Percentiles rank a stretch among this genome's conserved stretches.
Evolutionary conservation across 257 asterid species (phyloP).

Genomic region (Scutellaria galericulata): DNA sequence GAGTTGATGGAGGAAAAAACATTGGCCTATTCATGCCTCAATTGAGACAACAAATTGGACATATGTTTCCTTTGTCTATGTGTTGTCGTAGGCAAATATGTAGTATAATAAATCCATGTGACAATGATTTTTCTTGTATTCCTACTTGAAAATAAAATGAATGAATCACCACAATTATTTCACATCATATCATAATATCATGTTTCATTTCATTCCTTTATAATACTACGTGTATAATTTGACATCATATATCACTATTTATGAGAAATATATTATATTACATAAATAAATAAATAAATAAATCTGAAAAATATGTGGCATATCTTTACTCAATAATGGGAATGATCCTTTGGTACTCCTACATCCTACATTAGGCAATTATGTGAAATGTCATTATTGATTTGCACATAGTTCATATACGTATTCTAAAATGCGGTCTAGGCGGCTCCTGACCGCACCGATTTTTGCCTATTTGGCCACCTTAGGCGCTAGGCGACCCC

Average conservation of each 20-base stretch:
- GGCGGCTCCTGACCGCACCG: too few relatives aligned
- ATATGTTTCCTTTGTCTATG: neutral
- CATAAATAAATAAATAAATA: too few relatives aligned
- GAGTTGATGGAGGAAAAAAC: constrained; percentile 76
- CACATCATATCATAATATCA: neutral
- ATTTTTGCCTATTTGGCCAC: too few relatives aligned
- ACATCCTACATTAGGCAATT: constrained; percentile 1
- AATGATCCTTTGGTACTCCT: neutral
- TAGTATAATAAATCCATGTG: neutral
- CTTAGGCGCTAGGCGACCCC: too few relatives aligned
- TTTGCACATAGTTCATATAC: too few relatives aligned
- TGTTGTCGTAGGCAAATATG: neutral
- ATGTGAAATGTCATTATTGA: too few relatives aligned
- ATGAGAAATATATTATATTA: too few relatives aligned
- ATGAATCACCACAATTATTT: neutral
- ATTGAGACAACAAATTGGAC: constrained; percentile 22
- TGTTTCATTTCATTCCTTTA: neutral
- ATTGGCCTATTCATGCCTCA: constrained; percentile 70
- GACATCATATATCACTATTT: too few relatives aligned
- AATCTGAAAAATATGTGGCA: too few relatives aligned
- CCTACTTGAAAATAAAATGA: neutral
- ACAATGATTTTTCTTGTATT: neutral
- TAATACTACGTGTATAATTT: too few relatives aligned
- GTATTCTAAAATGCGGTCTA: too few relatives aligned
- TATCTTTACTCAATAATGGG: neutral